Conservation (phyloP, 179 eudicot genomes). For the Vitellaria paradoxa region DNA sequence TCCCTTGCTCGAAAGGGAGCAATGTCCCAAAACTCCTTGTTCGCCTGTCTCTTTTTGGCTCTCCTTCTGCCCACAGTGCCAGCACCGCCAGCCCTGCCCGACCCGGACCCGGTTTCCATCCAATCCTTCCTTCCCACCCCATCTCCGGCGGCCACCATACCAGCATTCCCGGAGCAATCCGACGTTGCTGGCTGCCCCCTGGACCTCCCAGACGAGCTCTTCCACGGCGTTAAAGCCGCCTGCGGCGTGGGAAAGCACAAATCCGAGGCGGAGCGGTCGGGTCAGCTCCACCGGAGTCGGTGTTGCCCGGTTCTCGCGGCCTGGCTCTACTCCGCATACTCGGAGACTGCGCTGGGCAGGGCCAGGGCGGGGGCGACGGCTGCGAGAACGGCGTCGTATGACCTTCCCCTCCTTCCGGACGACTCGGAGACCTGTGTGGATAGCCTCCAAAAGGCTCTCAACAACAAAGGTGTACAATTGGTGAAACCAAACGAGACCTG, state of each 20-base stretch:
- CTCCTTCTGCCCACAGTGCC: conserved; percentile 7
- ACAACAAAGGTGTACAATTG: conserved; percentile 48
- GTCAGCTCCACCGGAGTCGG: conserved; percentile 36
- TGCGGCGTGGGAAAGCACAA: conserved; percentile 29
- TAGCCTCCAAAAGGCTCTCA: conserved; percentile 41
- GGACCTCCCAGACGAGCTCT: conserved; percentile 56
- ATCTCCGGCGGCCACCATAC: conserved; percentile 58
- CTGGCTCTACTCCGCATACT: conserved; percentile 80
- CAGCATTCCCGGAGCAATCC: conserved; percentile 87
- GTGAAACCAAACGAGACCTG: conserved; percentile 54
- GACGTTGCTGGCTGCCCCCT: conserved; percentile 54
- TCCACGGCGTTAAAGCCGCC: conserved; percentile 45
- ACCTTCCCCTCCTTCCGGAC: conserved; percentile 76
- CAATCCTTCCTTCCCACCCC: conserved; percentile 27
- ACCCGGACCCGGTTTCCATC: conserved; percentile 39
- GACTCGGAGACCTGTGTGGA: conserved; percentile 78
- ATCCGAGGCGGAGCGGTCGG: conserved; percentile 14
- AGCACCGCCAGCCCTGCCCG: conserved; percentile 31
- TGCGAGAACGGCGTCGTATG: conserved; percentile 32
- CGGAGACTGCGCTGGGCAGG: conserved; percentile 43
- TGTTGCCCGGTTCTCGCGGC: conserved; percentile 92
- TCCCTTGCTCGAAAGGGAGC: not conserved
- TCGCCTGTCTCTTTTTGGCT: not conserved
- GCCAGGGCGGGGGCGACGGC: not conserved
- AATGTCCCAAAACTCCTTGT: conserved; percentile 1